phyloP scores from a whole-genome alignment of 305 asterid genomes.

The Fraxinus platypoda region DNA sequence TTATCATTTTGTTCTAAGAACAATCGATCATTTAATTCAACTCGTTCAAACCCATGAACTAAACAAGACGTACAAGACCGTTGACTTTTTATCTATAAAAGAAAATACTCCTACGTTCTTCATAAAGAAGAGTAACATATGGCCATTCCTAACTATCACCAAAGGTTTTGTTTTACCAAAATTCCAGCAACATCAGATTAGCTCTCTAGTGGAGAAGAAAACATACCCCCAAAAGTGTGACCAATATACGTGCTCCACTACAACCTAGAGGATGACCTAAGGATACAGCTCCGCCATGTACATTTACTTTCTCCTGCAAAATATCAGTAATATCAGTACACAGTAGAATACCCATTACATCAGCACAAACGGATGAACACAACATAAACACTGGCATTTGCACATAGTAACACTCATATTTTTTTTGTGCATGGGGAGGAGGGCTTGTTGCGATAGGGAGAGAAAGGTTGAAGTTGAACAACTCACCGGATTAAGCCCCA shows the following conservation, averaged over 20 bases:
- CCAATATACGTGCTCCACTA: slow-evolving; percentile 98
- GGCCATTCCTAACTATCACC: neutral
- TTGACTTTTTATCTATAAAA: neutral
- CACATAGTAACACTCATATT: neutral
- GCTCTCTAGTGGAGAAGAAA: neutral
- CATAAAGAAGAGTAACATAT: neutral
- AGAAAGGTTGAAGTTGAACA: slow-evolving; percentile 4
- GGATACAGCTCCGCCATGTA: slow-evolving; percentile 96
- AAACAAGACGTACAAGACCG: slow-evolving; percentile 9
- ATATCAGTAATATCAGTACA: slow-evolving; percentile 14
- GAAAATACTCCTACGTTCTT: neutral
- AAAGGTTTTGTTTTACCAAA: neutral
- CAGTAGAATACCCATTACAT: neutral
- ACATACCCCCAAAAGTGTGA: slow-evolving; percentile 91
- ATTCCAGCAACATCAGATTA: neutral
- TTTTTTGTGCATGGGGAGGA: neutral
- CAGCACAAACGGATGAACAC: neutral
- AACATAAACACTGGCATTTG: neutral
- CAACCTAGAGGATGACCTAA: slow-evolving; percentile 98
- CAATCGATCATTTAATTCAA: neutral
- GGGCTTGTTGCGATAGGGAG: neutral
- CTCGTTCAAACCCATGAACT: neutral
- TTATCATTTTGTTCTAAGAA: neutral
- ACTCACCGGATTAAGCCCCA: slow-evolving; percentile 72
- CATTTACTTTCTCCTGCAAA: slow-evolving; percentile 81